Evolutionary conservation across 140 eudicot species (phyloP).

Genomic region (Flaveria floridana): DNA sequence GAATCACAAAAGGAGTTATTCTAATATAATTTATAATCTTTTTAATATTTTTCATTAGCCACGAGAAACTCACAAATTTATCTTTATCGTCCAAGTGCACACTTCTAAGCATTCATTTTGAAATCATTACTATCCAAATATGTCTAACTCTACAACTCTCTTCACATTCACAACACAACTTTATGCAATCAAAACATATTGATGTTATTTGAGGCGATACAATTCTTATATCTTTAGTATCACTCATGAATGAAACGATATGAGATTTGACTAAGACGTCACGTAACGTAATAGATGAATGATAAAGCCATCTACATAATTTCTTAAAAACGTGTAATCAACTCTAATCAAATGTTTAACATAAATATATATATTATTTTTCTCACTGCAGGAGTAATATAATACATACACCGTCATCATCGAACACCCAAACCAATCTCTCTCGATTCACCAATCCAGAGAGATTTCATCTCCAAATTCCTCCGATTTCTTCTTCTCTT

Average conservation of each 20-base stretch:
- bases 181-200: not conserved
- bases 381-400: not conserved
- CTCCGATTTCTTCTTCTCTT: slow-evolving; percentile 20
- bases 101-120: not conserved
- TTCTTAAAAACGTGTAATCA: not conserved
- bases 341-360: not conserved
- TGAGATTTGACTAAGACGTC: too few relatives aligned
- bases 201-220: not conserved
- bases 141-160: not conserved
- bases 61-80: not conserved
- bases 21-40: too few relatives aligned
- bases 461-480: slow-evolving; percentile 14
- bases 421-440: slow-evolving; percentile 34
- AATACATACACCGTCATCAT: slow-evolving; percentile 20
- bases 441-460: slow-evolving; percentile 28
- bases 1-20: too few relatives aligned
- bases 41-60: not conserved
- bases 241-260: not conserved
- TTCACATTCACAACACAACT: not conserved
- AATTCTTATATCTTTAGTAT: too few relatives aligned
- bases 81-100: not conserved
- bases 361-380: too few relatives aligned
- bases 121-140: not conserved
- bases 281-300: too few relatives aligned
- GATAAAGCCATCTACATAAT: too few relatives aligned